A percentile compares a stretch with the other conserved stretches of the same genome.
These are phyloP conservation scores for Sarocladium kiliense DNA, from an alignment of 2,329 filamentous ascomycete species.

Conservation along the genomic window DNA sequence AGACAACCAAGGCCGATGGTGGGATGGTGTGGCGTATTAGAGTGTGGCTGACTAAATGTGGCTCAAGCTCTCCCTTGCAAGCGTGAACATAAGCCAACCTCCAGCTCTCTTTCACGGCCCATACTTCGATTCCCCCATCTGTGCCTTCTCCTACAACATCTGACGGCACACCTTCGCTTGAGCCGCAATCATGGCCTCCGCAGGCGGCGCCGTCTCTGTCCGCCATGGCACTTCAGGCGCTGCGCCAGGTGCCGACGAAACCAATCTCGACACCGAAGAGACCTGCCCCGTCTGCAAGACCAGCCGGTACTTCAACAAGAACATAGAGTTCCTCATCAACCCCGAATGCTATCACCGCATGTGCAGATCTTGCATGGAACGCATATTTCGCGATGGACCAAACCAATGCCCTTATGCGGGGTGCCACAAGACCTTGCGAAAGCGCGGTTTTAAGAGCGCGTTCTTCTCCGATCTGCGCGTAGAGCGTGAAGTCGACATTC, in stretches of 20 bases:
- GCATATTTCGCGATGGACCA: constrained; percentile 87
- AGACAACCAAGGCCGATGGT: background rate
- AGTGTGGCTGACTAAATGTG: constrained; percentile 9
- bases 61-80: constrained; percentile 8
- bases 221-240: constrained; percentile 5
- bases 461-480: constrained; percentile 86
- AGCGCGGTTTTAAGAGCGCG: constrained; percentile 76
- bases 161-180: background rate
- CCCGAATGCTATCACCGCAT: constrained; percentile 99
- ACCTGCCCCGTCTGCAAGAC: constrained; percentile 98
- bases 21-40: constrained; percentile 1
- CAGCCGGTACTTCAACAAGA: constrained; percentile 87
- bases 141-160: background rate
- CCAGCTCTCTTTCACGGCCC: background rate
- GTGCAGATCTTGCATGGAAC: constrained; percentile 93
- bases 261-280: constrained; percentile 44
- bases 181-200: background rate
- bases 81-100: background rate
- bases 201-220: constrained; percentile 11
- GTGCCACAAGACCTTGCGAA: constrained; percentile 81
- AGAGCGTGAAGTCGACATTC: constrained; percentile 90
- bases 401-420: constrained; percentile 88
- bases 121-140: too few species aligned
- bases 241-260: constrained; percentile 11
- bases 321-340: constrained; percentile 94